phyloP scores from a whole-genome alignment of 306 rosid genomes.

The Quillaja saponaria region DNA sequence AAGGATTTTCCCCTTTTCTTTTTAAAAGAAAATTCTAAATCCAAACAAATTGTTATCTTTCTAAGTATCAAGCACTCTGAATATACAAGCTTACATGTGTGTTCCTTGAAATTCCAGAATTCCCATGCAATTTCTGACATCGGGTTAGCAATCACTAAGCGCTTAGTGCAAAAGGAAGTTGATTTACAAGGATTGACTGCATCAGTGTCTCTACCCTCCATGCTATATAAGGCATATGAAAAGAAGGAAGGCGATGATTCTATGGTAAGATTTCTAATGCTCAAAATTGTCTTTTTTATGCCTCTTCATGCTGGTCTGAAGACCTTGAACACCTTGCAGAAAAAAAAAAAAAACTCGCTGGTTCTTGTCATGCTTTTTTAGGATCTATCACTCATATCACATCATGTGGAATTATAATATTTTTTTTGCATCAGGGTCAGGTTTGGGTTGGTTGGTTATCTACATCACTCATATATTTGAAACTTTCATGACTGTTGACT shows the following conservation, averaged over 20 bases:
- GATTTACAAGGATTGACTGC: slow-evolving; percentile 54
- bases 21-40: no score
- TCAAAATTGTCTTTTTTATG: neutral
- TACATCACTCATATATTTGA: no score
- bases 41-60: no score
- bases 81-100: slow-evolving; percentile 34
- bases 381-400: no score
- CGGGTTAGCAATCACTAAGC: slow-evolving; percentile 75
- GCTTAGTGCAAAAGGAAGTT: slow-evolving; percentile 59
- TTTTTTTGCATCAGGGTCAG: no score
- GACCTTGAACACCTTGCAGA: no score
- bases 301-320: slow-evolving; percentile 15
- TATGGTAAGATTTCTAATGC: slow-evolving; percentile 51
- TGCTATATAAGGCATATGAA: slow-evolving; percentile 71
- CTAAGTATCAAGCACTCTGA: no score
- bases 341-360: slow-evolving; percentile 10
- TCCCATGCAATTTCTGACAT: slow-evolving; percentile 92
- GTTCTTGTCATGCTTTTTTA: slow-evolving; percentile 23
- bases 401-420: no score
- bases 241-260: slow-evolving; percentile 72
- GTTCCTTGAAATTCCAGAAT: slow-evolving; percentile 56
- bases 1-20: no score
- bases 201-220: slow-evolving; percentile 61
- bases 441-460: no score
- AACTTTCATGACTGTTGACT: neutral